Percentiles rank a stretch among this genome's conserved stretches.
These are phyloP conservation scores for Fusarium anthophilum DNA, from an alignment of 2,329 filamentous ascomycete genomes.

Conservation along the genomic window DNA sequence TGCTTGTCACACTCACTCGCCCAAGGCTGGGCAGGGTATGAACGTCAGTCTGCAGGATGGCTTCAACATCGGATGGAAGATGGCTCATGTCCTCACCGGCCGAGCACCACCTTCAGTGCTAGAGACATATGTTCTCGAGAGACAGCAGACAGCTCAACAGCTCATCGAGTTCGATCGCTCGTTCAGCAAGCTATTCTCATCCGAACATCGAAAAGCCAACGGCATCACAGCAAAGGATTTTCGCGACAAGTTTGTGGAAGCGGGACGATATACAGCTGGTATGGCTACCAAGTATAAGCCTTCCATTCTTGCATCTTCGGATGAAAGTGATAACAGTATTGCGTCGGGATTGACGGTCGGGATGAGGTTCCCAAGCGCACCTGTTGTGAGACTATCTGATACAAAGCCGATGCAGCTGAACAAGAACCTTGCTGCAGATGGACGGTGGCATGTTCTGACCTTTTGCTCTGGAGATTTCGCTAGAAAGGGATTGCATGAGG, in stretches of 20 bases:
- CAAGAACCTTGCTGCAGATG: conserved; percentile 21
- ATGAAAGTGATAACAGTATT: neutral
- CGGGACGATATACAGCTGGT: conserved; percentile 34
- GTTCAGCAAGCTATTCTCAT: conserved; percentile 34
- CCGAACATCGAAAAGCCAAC: conserved; percentile 18
- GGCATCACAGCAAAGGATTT: conserved; percentile 9
- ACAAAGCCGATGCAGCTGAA: conserved; percentile 31
- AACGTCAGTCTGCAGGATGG: conserved; percentile 75
- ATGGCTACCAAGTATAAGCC: conserved; percentile 20
- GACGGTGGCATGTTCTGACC: conserved; percentile 32
- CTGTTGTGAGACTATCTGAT: conserved; percentile 27
- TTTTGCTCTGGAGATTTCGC: conserved; percentile 7
- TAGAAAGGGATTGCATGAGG: neutral
- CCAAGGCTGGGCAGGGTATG: conserved; percentile 77
- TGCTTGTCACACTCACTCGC: conserved; percentile 62
- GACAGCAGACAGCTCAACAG: conserved; percentile 56
- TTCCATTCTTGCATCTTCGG: neutral
- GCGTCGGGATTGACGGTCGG: conserved; percentile 11
- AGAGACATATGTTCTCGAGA: conserved; percentile 61
- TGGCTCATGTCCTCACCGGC: conserved; percentile 54
- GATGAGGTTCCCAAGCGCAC: conserved; percentile 35
- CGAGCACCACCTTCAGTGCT: conserved; percentile 41
- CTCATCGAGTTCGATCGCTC: conserved; percentile 57
- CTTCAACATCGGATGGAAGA: conserved; percentile 65
- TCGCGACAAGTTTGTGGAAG: conserved; percentile 31